Conservation (phyloP, 106 monocot species). For the Acanthochlamys bracteata region DNA sequence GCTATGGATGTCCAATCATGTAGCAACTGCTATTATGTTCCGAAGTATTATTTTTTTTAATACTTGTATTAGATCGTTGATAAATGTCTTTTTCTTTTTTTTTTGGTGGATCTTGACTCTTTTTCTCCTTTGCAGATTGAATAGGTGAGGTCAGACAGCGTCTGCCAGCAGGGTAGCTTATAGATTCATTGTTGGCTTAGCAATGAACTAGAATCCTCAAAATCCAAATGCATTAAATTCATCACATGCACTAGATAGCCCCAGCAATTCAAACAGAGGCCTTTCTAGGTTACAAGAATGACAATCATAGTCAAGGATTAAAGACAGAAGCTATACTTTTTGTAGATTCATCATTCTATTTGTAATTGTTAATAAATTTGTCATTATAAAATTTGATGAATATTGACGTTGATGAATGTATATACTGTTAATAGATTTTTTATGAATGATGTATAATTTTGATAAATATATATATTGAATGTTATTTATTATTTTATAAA, state of each 20-base stretch:
- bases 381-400: too few species aligned
- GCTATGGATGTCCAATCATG: too few species aligned
- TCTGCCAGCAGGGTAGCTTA: conserved; percentile 16
- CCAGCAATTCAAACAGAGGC: conserved; percentile 10
- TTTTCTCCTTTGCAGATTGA: conserved; percentile 1
- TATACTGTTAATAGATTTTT: too few species aligned
- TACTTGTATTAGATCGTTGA: not conserved
- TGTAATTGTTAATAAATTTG: too few species aligned
- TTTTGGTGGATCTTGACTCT: not conserved
- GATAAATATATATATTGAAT: too few species aligned
- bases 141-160: conserved; percentile 7
- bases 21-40: too few species aligned
- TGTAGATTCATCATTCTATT: too few species aligned
- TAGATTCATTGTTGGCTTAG: conserved; percentile 5
- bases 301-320: too few species aligned
- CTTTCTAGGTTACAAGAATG: not conserved
- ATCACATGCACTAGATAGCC: not conserved
- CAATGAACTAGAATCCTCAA: not conserved
- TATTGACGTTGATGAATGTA: too few species aligned
- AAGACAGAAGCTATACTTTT: too few species aligned
- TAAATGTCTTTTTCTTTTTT: not conserved
- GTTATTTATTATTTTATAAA: too few species aligned
- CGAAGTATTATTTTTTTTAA: not conserved
- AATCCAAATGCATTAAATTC: not conserved
- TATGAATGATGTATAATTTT: too few species aligned